These are phyloP conservation scores for Fraxinus floribunda DNA, from an alignment of 305 asterid species.

Conservation along the genomic window DNA sequence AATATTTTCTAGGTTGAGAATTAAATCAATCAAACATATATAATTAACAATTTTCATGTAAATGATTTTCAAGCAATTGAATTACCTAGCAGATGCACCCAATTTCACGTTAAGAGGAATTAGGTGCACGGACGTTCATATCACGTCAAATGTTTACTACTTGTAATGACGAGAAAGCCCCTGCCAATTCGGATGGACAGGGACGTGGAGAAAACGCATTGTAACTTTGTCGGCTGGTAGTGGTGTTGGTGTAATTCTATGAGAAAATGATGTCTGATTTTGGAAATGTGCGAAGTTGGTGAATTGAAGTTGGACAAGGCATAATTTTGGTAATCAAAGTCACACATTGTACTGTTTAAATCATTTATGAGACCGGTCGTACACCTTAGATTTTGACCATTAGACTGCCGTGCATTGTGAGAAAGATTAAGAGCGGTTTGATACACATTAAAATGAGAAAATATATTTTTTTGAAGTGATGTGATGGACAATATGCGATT, in stretches of 20 bases:
- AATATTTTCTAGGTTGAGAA: too few relatives aligned
- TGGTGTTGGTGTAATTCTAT: slow-evolving; percentile 22
- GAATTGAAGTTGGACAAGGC: background rate
- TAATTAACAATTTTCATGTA: too few relatives aligned
- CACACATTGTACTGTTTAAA: background rate
- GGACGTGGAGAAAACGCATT: slow-evolving; percentile 9
- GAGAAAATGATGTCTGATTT: slow-evolving; percentile 6
- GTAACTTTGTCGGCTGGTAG: slow-evolving; percentile 19
- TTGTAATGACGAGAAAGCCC: slow-evolving; percentile 17
- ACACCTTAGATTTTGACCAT: background rate
- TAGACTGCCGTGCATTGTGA: background rate
- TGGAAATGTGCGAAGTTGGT: background rate
- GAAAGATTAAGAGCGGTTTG: background rate
- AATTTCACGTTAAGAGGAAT: too few relatives aligned
- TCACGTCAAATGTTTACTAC: background rate
- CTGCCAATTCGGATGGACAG: slow-evolving; percentile 10
- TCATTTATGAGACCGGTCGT: background rate
- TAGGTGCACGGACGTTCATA: too few relatives aligned
- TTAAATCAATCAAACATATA: too few relatives aligned
- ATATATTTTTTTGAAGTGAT: too few relatives aligned
- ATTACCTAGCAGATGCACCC: too few relatives aligned
- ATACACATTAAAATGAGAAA: too few relatives aligned
- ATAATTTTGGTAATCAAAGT: slow-evolving; percentile 8
- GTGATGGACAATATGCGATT: too few relatives aligned
- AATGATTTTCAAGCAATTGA: too few relatives aligned